Evolutionary conservation across 257 asterid genomes (phyloP), one percentile per base, ranked within the genome.

Genomic region (Dorcoceras hygrometricum): DNA sequence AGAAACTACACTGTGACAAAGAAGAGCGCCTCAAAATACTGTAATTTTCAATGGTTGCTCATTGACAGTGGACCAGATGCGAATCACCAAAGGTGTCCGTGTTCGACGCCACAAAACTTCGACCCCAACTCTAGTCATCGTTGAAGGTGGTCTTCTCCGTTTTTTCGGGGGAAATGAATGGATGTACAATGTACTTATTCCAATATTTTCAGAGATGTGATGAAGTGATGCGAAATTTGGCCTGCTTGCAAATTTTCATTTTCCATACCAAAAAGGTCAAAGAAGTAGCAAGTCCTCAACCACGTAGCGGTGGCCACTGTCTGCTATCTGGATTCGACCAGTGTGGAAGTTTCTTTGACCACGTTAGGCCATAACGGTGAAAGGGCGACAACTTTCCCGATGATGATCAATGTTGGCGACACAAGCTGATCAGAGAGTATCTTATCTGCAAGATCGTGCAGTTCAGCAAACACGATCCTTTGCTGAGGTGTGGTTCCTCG

Each of bases 401-500:
- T 14, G 50, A 39, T 14, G 50, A 39, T 39, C 50, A 39, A 39
- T 39, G 50, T 39, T 10, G 50, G 50, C n/a, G 50, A 39, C 18
- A 39, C 16, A 6, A 39, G 50, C 19, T 39, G 50, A 39, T 39
- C n/a, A 11, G 34, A 18, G 20, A 10, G 20, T 46, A 16, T 60
- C 75, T 55, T 68, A 82, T 39, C n/a, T 11, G 50, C 18, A 39
- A 39, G 50, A 39, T 39, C n/a, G n/a, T 39, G n/a, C 50, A 39
- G 14, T 39, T 39, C n/a, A 11, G 50, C 50, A 39, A 39, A 39
- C 50, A 78, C 96, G 64, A 76, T 62, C 70, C 95, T 95, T 64
- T 94, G 99, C 67, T 90, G 97, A 51, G 95, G 97, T 57, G 99
- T 90, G 16, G 99, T 94, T 71, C 99, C 99, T 23, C 96, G 90